phyloP scores from a whole-genome alignment of 148 eudicot genomes.

The Rhododendron mucronatum region DNA sequence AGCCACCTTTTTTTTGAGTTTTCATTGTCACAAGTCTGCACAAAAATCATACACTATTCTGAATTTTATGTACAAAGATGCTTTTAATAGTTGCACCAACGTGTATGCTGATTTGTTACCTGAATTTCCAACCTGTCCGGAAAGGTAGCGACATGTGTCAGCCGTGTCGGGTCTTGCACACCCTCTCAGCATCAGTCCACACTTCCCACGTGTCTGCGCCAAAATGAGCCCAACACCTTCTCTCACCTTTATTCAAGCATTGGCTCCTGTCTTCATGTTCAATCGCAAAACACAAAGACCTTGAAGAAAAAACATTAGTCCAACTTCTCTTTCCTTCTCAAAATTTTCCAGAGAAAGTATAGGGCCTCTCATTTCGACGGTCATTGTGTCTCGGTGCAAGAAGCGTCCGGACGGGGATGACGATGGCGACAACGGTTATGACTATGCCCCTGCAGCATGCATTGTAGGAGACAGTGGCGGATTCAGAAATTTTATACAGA shows the following conservation, averaged over 20 bases:
- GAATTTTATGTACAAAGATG: not conserved
- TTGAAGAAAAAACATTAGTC: not conserved
- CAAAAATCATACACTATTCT: not conserved
- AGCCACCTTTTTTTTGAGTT: not conserved
- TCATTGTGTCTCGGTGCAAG: slow-evolving; percentile 2
- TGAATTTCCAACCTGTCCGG: not conserved
- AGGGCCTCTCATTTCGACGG: slow-evolving; percentile 4
- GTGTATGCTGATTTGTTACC: slow-evolving; percentile 6
- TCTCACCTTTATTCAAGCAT: not conserved
- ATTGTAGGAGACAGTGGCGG: no score
- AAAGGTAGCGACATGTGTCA: not conserved
- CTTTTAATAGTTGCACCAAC: not conserved
- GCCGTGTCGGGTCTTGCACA: slow-evolving; percentile 5
- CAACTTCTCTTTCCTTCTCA: not conserved
- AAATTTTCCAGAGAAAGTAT: not conserved
- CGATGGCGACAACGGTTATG: slow-evolving; percentile 2
- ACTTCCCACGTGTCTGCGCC: slow-evolving; percentile 6
- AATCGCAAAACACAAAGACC: not conserved
- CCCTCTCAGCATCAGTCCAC: slow-evolving; percentile 5
- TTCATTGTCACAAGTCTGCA: not conserved
- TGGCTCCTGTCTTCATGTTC: not conserved
- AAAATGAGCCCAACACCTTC: not conserved
- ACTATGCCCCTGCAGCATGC: slow-evolving; percentile 25
- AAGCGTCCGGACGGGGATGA: not conserved
- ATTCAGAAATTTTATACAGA: no score